phyloP scores from a whole-genome alignment of 2,329 filamentous ascomycete species.

The Oidium heveae region DNA sequence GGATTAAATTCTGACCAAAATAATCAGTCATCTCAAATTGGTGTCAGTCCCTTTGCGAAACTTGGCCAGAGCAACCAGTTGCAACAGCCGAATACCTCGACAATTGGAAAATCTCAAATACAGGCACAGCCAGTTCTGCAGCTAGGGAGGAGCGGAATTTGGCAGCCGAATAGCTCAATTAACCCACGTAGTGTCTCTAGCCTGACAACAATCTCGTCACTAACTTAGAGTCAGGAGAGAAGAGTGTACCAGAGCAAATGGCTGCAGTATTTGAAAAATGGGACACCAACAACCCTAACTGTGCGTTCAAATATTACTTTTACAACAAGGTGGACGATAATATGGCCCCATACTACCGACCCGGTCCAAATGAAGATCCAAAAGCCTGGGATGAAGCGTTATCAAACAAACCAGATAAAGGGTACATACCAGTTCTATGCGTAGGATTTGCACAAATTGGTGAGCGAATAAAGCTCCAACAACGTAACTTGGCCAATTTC shows the following conservation, averaged over 20 bases:
- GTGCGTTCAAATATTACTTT: constrained; percentile 61
- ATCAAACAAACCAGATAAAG: constrained; percentile 49
- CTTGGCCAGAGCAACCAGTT: constrained; percentile 1
- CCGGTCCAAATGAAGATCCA: constrained; percentile 42
- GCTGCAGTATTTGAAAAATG: constrained; percentile 45
- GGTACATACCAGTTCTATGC: constrained; percentile 53
- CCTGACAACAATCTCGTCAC: background rate
- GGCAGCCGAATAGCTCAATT: constrained; percentile 10
- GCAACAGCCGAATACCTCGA: constrained; percentile 6
- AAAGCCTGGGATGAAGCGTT: constrained; percentile 68
- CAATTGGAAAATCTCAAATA: background rate
- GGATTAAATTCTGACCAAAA: background rate
- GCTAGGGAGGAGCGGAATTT: constrained; percentile 10
- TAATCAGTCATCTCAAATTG: background rate
- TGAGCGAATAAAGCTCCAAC: constrained; percentile 47
- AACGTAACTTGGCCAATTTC: constrained; percentile 40
- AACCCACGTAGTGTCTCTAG: constrained; percentile 9
- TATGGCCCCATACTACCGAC: constrained; percentile 52
- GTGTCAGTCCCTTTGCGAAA: background rate
- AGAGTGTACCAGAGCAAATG: constrained; percentile 52
- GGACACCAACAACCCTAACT: constrained; percentile 41
- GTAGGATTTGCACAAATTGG: constrained; percentile 49
- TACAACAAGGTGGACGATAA: constrained; percentile 63
- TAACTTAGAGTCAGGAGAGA: constrained; percentile 27
- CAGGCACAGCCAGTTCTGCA: constrained; percentile 9